These are phyloP conservation scores for Thuidium tamariscinum DNA, from an alignment of 225 moss, liverwort and hornwort species.

Conservation along the genomic window DNA sequence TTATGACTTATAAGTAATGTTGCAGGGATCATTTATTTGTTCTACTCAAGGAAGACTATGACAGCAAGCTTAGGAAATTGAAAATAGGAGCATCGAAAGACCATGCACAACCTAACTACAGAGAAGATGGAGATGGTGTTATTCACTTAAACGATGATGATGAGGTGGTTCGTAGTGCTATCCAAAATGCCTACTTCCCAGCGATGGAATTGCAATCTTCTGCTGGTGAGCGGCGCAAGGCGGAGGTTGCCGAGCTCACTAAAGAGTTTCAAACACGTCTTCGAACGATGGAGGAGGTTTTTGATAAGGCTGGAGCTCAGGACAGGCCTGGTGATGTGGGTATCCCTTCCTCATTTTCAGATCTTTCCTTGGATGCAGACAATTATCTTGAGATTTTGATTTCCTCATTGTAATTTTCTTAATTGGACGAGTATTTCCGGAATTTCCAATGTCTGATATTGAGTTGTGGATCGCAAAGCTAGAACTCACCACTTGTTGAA, in stretches of 20 bases:
- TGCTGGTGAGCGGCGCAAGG: conserved; percentile 31
- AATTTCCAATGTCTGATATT: neutral
- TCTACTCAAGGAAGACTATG: conserved; percentile 31
- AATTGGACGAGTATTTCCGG: neutral
- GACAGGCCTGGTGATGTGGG: conserved; percentile 49
- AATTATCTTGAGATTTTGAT: neutral
- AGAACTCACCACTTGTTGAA: neutral
- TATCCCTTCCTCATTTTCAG: neutral
- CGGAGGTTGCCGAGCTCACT: conserved; percentile 34
- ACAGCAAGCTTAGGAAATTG: conserved; percentile 17
- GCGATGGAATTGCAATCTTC: conserved; percentile 19
- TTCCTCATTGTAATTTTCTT: neutral
- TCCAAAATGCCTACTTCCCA: conserved; percentile 24
- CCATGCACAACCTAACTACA: neutral
- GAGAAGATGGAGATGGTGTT: conserved; percentile 7
- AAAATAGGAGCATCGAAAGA: conserved; percentile 12
- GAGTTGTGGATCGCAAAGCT: neutral
- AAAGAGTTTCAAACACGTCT: conserved; percentile 40
- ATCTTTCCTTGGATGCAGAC: neutral
- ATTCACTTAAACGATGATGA: conserved; percentile 22
- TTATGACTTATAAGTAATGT: neutral
- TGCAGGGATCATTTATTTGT: conserved; percentile 12
- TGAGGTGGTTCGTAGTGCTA: conserved; percentile 3
- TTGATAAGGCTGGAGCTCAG: conserved; percentile 48
- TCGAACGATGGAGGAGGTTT: conserved; percentile 34